Evolutionary conservation across 2,329 filamentous ascomycete species (phyloP).

Genomic region (Penicillium paneum): DNA sequence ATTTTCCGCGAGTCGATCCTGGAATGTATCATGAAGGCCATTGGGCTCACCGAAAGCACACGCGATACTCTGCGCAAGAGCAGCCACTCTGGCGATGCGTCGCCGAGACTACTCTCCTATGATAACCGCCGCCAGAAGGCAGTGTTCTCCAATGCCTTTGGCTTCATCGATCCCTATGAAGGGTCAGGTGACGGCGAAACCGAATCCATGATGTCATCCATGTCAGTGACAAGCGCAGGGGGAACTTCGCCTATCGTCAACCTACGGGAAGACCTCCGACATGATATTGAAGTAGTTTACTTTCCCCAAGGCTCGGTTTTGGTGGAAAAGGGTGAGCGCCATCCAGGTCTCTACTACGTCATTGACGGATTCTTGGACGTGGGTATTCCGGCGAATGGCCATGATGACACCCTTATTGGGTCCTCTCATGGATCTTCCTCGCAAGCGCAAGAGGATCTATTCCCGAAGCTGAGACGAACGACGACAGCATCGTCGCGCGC

Average conservation of each 20-base stretch:
- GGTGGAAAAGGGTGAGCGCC: conserved; percentile 95
- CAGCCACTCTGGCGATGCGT: conserved; percentile 72
- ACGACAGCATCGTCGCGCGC: conserved; percentile 44
- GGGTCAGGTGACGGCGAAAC: conserved; percentile 71
- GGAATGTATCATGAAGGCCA: conserved; percentile 92
- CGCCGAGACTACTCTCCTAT: conserved; percentile 77
- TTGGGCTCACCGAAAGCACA: conserved; percentile 69
- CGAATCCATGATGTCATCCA: conserved; percentile 70
- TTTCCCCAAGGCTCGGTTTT: conserved; percentile 93
- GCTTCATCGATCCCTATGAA: conserved; percentile 83
- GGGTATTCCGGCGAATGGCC: conserved; percentile 72
- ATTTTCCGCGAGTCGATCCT: conserved; percentile 86
- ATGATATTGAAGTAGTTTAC: conserved; percentile 95
- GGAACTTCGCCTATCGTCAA: conserved; percentile 62
- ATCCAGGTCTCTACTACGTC: conserved; percentile 94
- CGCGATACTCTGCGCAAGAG: conserved; percentile 62
- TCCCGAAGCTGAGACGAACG: conserved; percentile 47
- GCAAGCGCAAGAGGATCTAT: conserved; percentile 35
- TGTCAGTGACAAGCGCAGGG: conserved; percentile 63
- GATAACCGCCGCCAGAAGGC: conserved; percentile 78
- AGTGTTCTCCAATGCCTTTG: conserved; percentile 82
- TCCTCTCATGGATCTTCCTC: conserved; percentile 29
- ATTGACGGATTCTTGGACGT: conserved; percentile 96
- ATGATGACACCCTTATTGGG: conserved; percentile 43
- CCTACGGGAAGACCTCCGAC: conserved; percentile 74